A percentile compares a stretch with the other conserved stretches of the same genome.
These are phyloP conservation scores for Nicotiana benthamiana DNA, from an alignment of 257 asterid species.

Conservation along the genomic window DNA sequence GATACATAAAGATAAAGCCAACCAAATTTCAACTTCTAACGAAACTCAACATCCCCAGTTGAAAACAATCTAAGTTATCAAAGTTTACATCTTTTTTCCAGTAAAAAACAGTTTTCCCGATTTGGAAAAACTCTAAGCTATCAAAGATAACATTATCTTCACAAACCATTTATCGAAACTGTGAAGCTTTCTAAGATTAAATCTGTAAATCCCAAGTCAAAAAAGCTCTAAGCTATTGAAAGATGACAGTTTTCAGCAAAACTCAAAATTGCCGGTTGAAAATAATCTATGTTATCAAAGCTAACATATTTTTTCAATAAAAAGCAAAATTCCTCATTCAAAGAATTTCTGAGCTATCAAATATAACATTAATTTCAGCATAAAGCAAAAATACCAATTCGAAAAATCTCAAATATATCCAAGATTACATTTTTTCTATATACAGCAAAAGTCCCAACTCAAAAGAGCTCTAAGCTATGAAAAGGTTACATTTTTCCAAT, in stretches of 20 bases:
- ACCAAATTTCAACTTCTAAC: neutral
- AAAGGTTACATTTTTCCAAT: neutral
- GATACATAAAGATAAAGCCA: constrained; percentile 3
- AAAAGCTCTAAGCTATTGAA: neutral
- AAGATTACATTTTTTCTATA: neutral
- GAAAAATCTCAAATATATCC: neutral
- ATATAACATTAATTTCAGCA: neutral
- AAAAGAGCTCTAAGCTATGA: neutral
- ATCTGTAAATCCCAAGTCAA: neutral
- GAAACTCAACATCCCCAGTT: neutral
- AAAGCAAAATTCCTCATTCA: neutral
- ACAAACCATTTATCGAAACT: too few species aligned
- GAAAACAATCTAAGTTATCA: neutral
- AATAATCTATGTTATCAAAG: neutral
- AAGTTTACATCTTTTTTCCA: neutral
- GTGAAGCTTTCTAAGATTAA: neutral
- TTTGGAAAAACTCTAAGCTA: neutral
- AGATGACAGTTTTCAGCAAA: neutral
- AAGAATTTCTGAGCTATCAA: neutral
- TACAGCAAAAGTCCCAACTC: neutral
- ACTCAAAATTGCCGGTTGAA: neutral
- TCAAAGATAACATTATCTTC: neutral
- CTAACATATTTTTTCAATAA: neutral
- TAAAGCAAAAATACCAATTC: neutral
- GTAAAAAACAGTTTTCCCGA: neutral